These are phyloP conservation scores for Heliocybe sulcata DNA, from an alignment of 1,284 basidiomycete species.

Conservation along the genomic window DNA sequence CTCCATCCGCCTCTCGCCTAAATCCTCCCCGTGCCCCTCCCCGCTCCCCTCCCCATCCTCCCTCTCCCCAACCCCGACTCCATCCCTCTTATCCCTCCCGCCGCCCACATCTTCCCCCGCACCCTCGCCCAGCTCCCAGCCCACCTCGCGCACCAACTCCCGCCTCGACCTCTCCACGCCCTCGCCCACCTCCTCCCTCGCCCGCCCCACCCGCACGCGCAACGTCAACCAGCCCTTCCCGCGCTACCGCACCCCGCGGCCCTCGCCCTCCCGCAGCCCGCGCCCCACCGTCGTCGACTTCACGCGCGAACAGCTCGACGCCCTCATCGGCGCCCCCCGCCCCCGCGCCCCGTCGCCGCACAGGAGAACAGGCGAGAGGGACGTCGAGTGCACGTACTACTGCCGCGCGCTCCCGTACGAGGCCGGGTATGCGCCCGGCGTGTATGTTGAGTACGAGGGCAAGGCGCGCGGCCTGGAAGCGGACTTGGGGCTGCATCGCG, in stretches of 20 bases:
- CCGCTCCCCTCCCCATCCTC: not conserved
- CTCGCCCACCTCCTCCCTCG: too few relatives aligned
- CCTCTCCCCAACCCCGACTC: not conserved
- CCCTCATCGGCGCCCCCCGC: not conserved
- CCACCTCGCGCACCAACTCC: constrained; percentile 10
- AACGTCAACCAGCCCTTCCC: not conserved
- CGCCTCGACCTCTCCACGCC: constrained; percentile 10
- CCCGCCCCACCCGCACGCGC: not conserved
- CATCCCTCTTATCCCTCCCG: not conserved
- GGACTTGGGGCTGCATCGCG: too few relatives aligned
- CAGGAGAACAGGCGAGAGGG: not conserved
- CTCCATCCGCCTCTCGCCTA: not conserved
- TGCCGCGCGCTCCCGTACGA: not conserved
- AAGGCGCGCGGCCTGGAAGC: not conserved
- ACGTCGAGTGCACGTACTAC: not conserved
- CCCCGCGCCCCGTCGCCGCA: not conserved
- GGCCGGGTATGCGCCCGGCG: not conserved
- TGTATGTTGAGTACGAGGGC: constrained; percentile 2
- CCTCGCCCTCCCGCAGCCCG: not conserved
- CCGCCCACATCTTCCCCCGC: not conserved
- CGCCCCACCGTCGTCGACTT: not conserved
- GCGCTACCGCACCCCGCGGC: not conserved
- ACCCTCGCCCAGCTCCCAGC: constrained; percentile 10
- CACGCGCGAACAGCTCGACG: not conserved
- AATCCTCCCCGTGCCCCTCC: not conserved